Conservation (phyloP, 2,329 filamentous ascomycete genomes). For the Aspergillus floridensis region DNA sequence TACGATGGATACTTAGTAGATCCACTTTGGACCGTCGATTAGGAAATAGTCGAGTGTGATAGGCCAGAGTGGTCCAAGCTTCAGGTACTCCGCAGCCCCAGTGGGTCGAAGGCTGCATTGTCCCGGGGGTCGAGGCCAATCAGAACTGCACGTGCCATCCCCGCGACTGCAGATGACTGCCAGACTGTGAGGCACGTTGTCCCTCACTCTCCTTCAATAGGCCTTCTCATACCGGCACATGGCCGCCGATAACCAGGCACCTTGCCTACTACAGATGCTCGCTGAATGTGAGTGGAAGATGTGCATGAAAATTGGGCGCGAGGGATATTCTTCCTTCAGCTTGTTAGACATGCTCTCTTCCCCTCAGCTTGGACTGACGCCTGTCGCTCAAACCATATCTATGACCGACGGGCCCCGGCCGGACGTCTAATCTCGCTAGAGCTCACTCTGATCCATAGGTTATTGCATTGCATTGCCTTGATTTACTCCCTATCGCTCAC, state of each 20-base stretch:
- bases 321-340: neutral
- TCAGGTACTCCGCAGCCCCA: conserved; percentile 4
- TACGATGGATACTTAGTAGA: too few relatives aligned
- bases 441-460: neutral
- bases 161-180: conserved; percentile 16
- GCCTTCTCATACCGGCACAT: conserved; percentile 4
- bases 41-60: neutral
- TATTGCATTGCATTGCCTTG: neutral
- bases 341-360: neutral
- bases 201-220: conserved; percentile 21
- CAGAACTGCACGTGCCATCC: conserved; percentile 22
- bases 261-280: too few relatives aligned
- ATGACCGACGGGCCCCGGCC: neutral
- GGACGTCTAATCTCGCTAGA: neutral
- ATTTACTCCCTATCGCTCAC: neutral
- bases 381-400: neutral
- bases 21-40: neutral
- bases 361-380: neutral
- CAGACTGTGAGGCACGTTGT: conserved; percentile 19
- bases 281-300: neutral
- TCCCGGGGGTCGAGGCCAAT: conserved; percentile 10
- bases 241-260: conserved; percentile 11
- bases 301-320: neutral
- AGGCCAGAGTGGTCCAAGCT: conserved; percentile 11
- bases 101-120: conserved; percentile 1